A percentile compares a stretch with the other conserved stretches of the same genome.
These are phyloP conservation scores for Endothia cerciana DNA, from an alignment of 2,329 filamentous ascomycete species.

Conservation along the genomic window DNA sequence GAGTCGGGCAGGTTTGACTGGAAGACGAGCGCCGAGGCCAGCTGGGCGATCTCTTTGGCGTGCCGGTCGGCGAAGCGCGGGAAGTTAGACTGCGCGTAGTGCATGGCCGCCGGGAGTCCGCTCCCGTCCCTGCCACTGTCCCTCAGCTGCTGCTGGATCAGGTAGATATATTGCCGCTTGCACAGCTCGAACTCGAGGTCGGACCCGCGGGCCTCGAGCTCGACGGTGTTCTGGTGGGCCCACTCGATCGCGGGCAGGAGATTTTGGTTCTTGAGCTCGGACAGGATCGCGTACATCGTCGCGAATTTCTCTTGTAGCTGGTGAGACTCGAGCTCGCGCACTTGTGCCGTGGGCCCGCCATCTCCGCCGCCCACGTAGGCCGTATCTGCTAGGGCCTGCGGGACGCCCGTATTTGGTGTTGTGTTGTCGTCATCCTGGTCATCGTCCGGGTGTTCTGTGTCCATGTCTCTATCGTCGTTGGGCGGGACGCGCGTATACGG, in stretches of 20 bases:
- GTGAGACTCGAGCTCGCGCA: slow-evolving; percentile 63
- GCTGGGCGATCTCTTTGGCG: slow-evolving; percentile 76
- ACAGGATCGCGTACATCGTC: slow-evolving; percentile 88
- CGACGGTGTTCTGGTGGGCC: slow-evolving; percentile 71
- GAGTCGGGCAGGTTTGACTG: slow-evolving; percentile 73
- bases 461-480: slow-evolving; percentile 27
- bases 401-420: slow-evolving; percentile 10
- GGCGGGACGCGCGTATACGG: slow-evolving; percentile 13
- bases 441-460: slow-evolving; percentile 21
- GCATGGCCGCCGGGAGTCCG: slow-evolving; percentile 67
- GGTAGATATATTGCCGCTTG: slow-evolving; percentile 85
- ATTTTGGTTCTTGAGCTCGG: slow-evolving; percentile 74
- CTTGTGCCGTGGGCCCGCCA: slow-evolving; percentile 39
- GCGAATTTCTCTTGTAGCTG: slow-evolving; percentile 81
- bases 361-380: slow-evolving; percentile 29
- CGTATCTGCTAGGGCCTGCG: slow-evolving; percentile 7
- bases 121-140: slow-evolving; percentile 54
- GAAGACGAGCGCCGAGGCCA: slow-evolving; percentile 82
- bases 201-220: slow-evolving; percentile 80
- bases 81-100: slow-evolving; percentile 78
- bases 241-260: slow-evolving; percentile 84
- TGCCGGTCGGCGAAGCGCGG: slow-evolving; percentile 75
- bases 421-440: slow-evolving; percentile 18
- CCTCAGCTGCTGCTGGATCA: slow-evolving; percentile 65
- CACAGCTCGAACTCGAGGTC: slow-evolving; percentile 95